Base-by-base conservation (phyloP, 2,329 filamentous ascomycete species). In the Diaporthe capsici region DNA sequence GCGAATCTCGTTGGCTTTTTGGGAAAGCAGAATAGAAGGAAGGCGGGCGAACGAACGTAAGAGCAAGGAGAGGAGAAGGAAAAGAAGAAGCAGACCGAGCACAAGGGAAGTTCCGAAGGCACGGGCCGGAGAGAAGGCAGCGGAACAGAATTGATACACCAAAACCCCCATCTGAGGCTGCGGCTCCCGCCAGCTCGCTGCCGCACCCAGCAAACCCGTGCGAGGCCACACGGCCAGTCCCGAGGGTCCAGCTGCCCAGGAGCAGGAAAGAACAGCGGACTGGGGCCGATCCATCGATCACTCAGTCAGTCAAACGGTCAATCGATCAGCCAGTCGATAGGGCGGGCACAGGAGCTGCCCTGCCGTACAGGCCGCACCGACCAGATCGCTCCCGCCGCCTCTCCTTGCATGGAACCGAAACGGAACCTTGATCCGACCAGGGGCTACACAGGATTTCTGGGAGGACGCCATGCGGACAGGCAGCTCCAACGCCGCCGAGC, bases 381-480 rank as follows among this genome's bases (percentile, higher is more conserved):
- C 53, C 72, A 63, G 44, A 49, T n/a, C 42, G 39, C 39, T 13
- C 6, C 51, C 60, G 17, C 57, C 34, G 22, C 57, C 60, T 68
- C 60, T 49, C 31, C 44, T 63, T 65, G 61, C 51, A 55, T 55
- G 60, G 39, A 61, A 74, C 39, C 37, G 61, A 39, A 67, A 74
- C 60, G 61, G 61, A 42, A 2, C 65, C n/a, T 42, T 55, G n/a
- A 70, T 70, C 65, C 65, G 65, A 74, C 51, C 71, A 55, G 71
- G 71, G 58, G 60, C 60, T 53, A 65, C 37, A 55, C 47, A 73
- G 47, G 58, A 73, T 51, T 65, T 34, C 71, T 63, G 71, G 71
- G 61, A 73, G 71, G 75, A 67, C 47, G 82, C 80, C 81, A 86
- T 85, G 85, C 84, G 83, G 71, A 65, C 73, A 60, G 76, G 75